These are phyloP conservation scores for Abelmoschus esculentus DNA, from an alignment of 345 rosid species.

Conservation along the genomic window DNA sequence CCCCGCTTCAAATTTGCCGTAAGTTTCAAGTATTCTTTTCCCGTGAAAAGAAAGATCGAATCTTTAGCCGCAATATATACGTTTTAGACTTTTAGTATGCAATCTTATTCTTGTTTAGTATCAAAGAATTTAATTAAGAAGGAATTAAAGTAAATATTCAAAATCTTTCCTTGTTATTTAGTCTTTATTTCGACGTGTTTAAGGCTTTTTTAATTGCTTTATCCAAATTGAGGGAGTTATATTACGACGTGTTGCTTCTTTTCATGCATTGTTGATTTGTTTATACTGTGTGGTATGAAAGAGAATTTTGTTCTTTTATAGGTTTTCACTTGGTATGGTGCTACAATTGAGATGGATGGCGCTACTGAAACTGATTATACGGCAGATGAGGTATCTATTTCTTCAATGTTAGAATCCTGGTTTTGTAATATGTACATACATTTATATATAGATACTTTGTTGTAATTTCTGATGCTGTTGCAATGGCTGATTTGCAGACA, in stretches of 20 bases:
- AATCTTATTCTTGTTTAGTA: not conserved
- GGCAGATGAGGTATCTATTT: constrained; percentile 65
- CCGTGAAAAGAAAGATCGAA: not conserved
- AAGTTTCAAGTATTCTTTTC: constrained; percentile 2
- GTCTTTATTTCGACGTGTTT: not conserved
- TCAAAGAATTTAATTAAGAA: too few species aligned
- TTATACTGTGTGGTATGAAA: not conserved
- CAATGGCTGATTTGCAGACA: constrained; percentile 40
- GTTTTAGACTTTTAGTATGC: not conserved
- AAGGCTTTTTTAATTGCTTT: not conserved
- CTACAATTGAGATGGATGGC: constrained; percentile 86
- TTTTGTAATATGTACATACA: not conserved
- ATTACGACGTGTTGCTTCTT: not conserved
- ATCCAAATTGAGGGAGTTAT: too few species aligned
- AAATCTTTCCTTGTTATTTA: not conserved
- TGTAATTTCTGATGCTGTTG: constrained; percentile 1
- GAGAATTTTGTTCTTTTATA: constrained; percentile 13
- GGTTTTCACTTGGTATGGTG: constrained; percentile 97
- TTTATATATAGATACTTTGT: not conserved
- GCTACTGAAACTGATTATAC: constrained; percentile 81
- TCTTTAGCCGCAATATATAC: not conserved
- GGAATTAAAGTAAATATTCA: not conserved
- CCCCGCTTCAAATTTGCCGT: constrained; percentile 85
- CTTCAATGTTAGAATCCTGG: not conserved
- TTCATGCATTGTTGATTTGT: not conserved